Conservation (phyloP, 805 yeast species). For the Metschnikowia bowlesiae region DNA sequence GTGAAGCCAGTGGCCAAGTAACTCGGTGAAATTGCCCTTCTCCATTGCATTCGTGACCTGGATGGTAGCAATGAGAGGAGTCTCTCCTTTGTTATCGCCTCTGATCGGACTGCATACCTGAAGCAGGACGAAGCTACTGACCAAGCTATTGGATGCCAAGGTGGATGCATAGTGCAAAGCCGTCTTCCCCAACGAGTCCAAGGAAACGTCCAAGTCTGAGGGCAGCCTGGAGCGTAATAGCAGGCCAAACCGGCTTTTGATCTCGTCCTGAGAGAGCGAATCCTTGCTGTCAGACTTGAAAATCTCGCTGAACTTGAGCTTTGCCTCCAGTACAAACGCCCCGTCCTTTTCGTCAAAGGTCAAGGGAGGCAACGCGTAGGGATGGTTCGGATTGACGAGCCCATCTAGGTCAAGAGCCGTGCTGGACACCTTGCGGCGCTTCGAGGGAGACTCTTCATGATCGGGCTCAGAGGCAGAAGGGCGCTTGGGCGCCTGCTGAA, state of each 20-base stretch:
- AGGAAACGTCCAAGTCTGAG: conserved; percentile 29
- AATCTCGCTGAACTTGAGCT: conserved; percentile 29
- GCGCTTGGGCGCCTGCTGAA: not conserved
- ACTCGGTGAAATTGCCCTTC: conserved; percentile 62
- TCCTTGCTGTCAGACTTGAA: conserved; percentile 32
- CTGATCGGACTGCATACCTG: conserved; percentile 37
- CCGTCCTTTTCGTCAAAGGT: conserved; percentile 26
- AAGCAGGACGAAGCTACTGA: conserved; percentile 30
- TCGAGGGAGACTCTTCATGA: conserved; percentile 33
- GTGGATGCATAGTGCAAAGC: conserved; percentile 43
- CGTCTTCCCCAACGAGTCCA: conserved; percentile 38
- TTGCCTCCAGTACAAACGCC: conserved; percentile 30
- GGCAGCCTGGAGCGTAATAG: conserved; percentile 13
- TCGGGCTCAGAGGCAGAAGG: conserved; percentile 19
- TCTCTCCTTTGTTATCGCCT: conserved; percentile 37
- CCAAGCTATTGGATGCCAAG: conserved; percentile 34
- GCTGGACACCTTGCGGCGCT: conserved; percentile 24
- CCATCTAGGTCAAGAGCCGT: not conserved
- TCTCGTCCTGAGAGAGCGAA: conserved; percentile 18
- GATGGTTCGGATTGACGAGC: conserved; percentile 37
- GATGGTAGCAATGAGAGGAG: conserved; percentile 57
- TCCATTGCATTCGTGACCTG: conserved; percentile 82
- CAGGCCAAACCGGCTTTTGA: conserved; percentile 23
- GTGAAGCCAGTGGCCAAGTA: conserved; percentile 62
- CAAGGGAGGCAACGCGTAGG: conserved; percentile 47